Evolutionary conservation across 106 monocot species (phyloP), one percentile per base, ranked within the genome.

Genomic region (Dioscorea alata): DNA sequence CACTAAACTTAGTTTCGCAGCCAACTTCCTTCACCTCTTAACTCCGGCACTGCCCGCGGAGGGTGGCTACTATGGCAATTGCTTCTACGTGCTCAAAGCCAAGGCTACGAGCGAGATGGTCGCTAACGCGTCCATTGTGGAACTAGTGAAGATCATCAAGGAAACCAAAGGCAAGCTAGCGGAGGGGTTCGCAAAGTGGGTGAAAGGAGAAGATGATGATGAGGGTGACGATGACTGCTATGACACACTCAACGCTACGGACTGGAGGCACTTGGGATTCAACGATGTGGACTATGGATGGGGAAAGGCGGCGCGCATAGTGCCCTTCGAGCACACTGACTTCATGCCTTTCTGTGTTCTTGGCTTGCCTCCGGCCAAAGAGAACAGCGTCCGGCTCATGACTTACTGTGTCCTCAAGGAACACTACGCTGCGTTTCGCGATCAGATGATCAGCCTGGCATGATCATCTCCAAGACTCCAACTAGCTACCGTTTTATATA

Each of bases 1-100:
- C 8, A 52, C 71, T 19, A 63, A 70, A 17, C 60, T 80, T 9
- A 58, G 70, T 22, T 80, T 80, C 24, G 60, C 66, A 0, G 80
- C 75, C 4, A 80, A 74, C 71, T 64, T 69, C 0, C 64, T 70
- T 1, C 75, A 75, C 16, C 52, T 75, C 33, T 64, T 80, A 65
- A 49, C 51, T 8, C 58, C 58, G 9, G 54, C 42, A 58, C 60
- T 80, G 34, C 70, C 66, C 2, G 23, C 53, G 1, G 74, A 67
- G 13, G 75, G 75, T 35, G 80, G 80, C n/a, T 80, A 65, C 71
- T 80, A 80, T 1, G 80, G 80, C 7, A 79, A 79, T 63, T 79
- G 79, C 20, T 69, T 79, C 33, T 79, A 68, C 22, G 73, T 73
- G 0, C 67, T 72, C 10, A 73, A 73, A 19, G 66, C 73, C 17